Percentiles rank a stretch among this genome's conserved stretches.
These are phyloP conservation scores for Cercospora zeae-maydis DNA, from an alignment of 2,329 filamentous ascomycete species.

Conservation along the genomic window DNA sequence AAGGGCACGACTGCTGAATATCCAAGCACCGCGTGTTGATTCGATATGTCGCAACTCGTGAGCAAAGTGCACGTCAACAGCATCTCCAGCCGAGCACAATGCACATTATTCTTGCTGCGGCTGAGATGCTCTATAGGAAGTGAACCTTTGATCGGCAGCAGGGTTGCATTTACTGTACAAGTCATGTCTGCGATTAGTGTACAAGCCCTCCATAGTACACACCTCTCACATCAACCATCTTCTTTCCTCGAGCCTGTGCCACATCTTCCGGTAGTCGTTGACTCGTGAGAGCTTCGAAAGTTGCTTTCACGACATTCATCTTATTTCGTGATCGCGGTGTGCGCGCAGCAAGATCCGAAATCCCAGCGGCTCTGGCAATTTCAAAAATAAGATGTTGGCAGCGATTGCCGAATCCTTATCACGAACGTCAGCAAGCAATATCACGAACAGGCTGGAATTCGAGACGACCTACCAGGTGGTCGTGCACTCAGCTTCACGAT, in stretches of 20 bases:
- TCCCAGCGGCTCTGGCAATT: conserved; percentile 81
- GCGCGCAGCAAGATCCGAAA: conserved; percentile 78
- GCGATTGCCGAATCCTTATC: conserved; percentile 83
- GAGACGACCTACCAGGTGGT: conserved; percentile 72
- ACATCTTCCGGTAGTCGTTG: conserved; percentile 88
- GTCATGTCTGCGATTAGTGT: conserved; percentile 41
- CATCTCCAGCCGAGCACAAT: no score
- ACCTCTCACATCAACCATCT: conserved; percentile 92
- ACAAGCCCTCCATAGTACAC: conserved; percentile 89
- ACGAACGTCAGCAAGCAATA: conserved; percentile 7
- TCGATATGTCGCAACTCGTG: no score
- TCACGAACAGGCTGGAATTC: background rate
- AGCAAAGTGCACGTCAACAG: no score
- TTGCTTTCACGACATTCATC: conserved; percentile 96
- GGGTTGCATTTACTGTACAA: background rate
- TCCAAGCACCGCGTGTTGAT: no score
- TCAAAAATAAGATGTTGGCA: conserved; percentile 91
- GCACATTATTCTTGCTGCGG: no score
- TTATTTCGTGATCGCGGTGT: conserved; percentile 86
- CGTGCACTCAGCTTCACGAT: conserved; percentile 76
- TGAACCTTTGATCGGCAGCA: background rate
- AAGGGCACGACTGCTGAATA: no score
- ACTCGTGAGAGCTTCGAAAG: conserved; percentile 74
- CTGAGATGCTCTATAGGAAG: no score
- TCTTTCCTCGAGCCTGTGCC: conserved; percentile 83